A percentile compares a stretch with the other conserved stretches of the same genome.
These are phyloP conservation scores for Kodamaea leandrae DNA, from an alignment of 805 yeast genomes.

Conservation along the genomic window DNA sequence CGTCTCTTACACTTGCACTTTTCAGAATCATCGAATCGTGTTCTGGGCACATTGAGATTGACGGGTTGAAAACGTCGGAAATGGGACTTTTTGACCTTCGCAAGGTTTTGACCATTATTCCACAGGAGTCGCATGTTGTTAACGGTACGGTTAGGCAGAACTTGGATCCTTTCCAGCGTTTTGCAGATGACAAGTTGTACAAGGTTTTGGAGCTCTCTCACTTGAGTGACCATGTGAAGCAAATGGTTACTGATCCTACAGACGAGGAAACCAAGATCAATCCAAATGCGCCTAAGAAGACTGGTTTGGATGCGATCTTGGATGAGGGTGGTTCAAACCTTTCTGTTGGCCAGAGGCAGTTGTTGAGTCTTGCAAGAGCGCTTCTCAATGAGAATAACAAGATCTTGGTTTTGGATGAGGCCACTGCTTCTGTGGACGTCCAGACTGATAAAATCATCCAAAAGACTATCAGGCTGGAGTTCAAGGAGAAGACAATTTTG, in stretches of 20 bases:
- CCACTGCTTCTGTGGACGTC: slow-evolving; percentile 76
- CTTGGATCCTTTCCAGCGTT: slow-evolving; percentile 71
- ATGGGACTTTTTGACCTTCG: slow-evolving; percentile 80
- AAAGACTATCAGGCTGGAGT: slow-evolving; percentile 71
- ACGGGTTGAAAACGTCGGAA: slow-evolving; percentile 59
- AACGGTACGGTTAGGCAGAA: slow-evolving; percentile 84
- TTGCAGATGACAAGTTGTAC: slow-evolving; percentile 79
- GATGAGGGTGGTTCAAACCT: slow-evolving; percentile 79
- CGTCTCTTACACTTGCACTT: slow-evolving; percentile 78
- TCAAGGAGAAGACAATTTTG: slow-evolving; percentile 71
- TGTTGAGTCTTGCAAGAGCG: slow-evolving; percentile 81
- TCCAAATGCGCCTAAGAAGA: no score
- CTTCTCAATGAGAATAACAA: slow-evolving; percentile 47
- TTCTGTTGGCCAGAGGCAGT: slow-evolving; percentile 85
- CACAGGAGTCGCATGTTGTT: slow-evolving; percentile 91
- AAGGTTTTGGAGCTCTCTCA: slow-evolving; percentile 74
- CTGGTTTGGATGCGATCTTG: slow-evolving; percentile 27
- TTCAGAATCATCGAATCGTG: slow-evolving; percentile 82
- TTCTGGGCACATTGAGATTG: slow-evolving; percentile 65
- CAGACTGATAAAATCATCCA: slow-evolving; percentile 80
- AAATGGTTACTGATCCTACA: no score
- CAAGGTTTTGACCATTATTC: slow-evolving; percentile 76
- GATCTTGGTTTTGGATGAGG: slow-evolving; percentile 28
- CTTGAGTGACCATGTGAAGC: slow-evolving; percentile 59
- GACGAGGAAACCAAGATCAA: slow-evolving; percentile 10